These are phyloP conservation scores for Lactifluus pinguis DNA, from an alignment of 768 basidiomycete genomes.

Conservation along the genomic window DNA sequence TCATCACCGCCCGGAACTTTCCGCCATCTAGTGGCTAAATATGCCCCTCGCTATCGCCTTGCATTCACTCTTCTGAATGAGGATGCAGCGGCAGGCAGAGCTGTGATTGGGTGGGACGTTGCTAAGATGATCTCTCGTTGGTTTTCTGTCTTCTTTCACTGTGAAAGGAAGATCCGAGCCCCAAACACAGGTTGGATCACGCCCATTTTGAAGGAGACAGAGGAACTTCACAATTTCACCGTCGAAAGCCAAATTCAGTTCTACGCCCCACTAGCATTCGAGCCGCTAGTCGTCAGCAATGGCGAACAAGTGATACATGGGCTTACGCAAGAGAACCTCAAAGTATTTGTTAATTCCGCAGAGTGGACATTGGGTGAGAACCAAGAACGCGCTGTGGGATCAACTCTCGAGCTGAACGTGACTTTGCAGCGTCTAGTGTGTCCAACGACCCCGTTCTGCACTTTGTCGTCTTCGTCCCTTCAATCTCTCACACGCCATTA, in stretches of 20 bases:
- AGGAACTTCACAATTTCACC: slow-evolving; percentile 77
- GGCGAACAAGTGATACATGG: slow-evolving; percentile 38
- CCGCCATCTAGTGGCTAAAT: slow-evolving; percentile 54
- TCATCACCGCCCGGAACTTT: slow-evolving; percentile 35
- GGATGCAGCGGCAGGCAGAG: slow-evolving; percentile 59
- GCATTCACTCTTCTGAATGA: slow-evolving; percentile 93
- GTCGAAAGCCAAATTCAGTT: slow-evolving; percentile 93
- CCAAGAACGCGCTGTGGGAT: not conserved
- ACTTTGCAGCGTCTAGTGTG: slow-evolving; percentile 67
- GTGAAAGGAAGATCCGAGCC: slow-evolving; percentile 3
- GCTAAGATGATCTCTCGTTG: slow-evolving; percentile 51
- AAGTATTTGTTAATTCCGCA: slow-evolving; percentile 91
- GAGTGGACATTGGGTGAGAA: slow-evolving; percentile 85
- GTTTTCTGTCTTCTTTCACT: slow-evolving; percentile 23
- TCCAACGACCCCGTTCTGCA: slow-evolving; percentile 92
- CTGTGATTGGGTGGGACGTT: slow-evolving; percentile 66
- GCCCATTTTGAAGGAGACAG: slow-evolving; percentile 54
- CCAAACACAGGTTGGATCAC: slow-evolving; percentile 50
- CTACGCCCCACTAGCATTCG: slow-evolving; percentile 82
- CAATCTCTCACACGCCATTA: slow-evolving; percentile 57
- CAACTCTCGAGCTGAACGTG: slow-evolving; percentile 4
- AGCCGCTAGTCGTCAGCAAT: slow-evolving; percentile 35
- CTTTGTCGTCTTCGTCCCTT: slow-evolving; percentile 85
- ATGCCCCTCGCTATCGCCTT: slow-evolving; percentile 72
- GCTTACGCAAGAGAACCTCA: slow-evolving; percentile 73